Conservation (phyloP, 169 alveolate species). For the Babesia sp. region DNA sequence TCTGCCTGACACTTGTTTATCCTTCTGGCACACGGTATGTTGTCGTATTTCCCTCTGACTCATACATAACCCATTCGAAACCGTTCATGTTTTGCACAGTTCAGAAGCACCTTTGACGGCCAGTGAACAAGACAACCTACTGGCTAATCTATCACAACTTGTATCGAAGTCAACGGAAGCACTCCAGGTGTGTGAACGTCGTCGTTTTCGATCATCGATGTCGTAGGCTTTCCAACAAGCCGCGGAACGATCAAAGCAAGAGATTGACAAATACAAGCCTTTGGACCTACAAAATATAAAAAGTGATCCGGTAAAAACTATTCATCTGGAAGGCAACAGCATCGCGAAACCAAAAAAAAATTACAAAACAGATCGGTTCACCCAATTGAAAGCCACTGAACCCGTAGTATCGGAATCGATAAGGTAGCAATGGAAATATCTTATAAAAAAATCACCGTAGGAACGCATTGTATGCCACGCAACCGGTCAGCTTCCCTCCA, state of each 20-base stretch:
- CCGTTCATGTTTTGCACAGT: too few species aligned
- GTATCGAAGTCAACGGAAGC: slow-evolving; percentile 23
- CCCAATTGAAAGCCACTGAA: neutral
- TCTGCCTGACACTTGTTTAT: neutral
- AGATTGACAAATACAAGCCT: slow-evolving; percentile 12
- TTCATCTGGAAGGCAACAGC: neutral
- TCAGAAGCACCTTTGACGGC: neutral
- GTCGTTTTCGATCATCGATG: neutral
- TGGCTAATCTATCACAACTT: neutral
- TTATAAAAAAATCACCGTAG: neutral
- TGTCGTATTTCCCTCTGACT: too few species aligned
- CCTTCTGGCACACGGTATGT: neutral
- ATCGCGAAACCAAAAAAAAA: neutral
- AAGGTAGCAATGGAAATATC: neutral
- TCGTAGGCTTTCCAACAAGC: slow-evolving; percentile 3
- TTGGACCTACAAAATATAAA: neutral
- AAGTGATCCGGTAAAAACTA: neutral
- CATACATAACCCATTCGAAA: too few species aligned
- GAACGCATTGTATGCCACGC: slow-evolving; percentile 60
- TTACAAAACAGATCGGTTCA: neutral
- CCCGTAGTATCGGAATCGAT: neutral
- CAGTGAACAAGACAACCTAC: neutral
- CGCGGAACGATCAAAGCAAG: neutral
- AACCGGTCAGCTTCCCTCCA: slow-evolving; percentile 43
- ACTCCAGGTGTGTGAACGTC: slow-evolving; percentile 16